Percentiles rank a stretch among this genome's conserved stretches.
These are phyloP conservation scores for Chaetomiaceae sp. DNA, from an alignment of 2,329 filamentous ascomycete species.

Conservation along the genomic window DNA sequence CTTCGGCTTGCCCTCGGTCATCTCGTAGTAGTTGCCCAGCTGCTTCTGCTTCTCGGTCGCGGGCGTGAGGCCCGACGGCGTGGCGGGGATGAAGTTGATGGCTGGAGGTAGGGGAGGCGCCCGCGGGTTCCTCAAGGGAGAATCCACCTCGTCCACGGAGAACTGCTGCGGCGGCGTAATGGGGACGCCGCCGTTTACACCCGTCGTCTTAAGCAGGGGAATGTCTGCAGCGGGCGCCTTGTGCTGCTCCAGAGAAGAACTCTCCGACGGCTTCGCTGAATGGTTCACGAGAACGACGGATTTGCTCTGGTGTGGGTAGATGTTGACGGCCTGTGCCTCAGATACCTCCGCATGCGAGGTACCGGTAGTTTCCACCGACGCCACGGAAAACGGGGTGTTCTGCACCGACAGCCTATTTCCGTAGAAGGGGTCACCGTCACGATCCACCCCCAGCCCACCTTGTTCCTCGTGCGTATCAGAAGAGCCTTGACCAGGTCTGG, in stretches of 20 bases:
- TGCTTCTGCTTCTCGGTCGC: slow-evolving; percentile 45
- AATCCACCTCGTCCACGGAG: slow-evolving; percentile 51
- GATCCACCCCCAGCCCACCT: slow-evolving; percentile 38
- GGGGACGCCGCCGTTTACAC: slow-evolving; percentile 35
- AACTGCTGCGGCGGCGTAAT: slow-evolving; percentile 49
- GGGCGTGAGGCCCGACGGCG: slow-evolving; percentile 54
- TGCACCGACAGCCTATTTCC: slow-evolving; percentile 48
- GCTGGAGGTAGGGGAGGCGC: slow-evolving; percentile 42
- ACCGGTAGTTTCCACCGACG: slow-evolving; percentile 54
- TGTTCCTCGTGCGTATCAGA: slow-evolving; percentile 26
- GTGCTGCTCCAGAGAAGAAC: slow-evolving; percentile 32
- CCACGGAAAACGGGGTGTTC: slow-evolving; percentile 56
- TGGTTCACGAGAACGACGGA: slow-evolving; percentile 57
- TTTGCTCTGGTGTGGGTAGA: slow-evolving; percentile 59
- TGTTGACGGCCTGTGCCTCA: slow-evolving; percentile 55
- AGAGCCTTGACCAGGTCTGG: slow-evolving; percentile 5
- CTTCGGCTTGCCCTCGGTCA: slow-evolving; percentile 39
- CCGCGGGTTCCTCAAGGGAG: slow-evolving; percentile 56
- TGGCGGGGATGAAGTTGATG: slow-evolving; percentile 58
- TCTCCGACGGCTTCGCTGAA: slow-evolving; percentile 44
- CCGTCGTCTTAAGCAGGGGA: slow-evolving; percentile 35
- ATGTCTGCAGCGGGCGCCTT: slow-evolving; percentile 26
- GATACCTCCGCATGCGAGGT: slow-evolving; percentile 57
- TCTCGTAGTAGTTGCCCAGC: slow-evolving; percentile 49
- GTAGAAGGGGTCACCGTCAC: slow-evolving; percentile 48